phyloP scores from a whole-genome alignment of 257 asterid species.

The Rehmannia glutinosa region DNA sequence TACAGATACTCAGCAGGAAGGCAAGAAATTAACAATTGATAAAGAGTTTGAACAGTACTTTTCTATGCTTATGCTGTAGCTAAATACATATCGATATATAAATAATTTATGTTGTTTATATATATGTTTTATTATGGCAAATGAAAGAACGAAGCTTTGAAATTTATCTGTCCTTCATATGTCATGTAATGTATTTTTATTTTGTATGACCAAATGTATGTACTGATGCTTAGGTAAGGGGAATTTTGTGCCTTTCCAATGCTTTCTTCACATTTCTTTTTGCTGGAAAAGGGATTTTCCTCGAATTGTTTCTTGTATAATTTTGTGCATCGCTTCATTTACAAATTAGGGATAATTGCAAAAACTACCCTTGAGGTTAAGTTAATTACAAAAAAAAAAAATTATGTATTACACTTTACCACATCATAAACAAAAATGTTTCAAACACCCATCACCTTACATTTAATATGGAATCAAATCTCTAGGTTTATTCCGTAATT shows the following conservation, averaged over 20 bases:
- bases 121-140: not conserved
- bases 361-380: too few species aligned
- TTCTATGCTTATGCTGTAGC: constrained; percentile 58
- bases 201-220: not conserved
- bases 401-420: too few species aligned
- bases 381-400: too few species aligned
- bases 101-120: too few species aligned
- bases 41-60: constrained; percentile 79
- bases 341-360: too few species aligned
- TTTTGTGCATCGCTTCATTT: not conserved
- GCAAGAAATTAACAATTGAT: constrained; percentile 61
- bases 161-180: not conserved
- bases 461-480: too few species aligned
- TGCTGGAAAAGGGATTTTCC: not conserved
- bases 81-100: not conserved
- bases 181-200: not conserved
- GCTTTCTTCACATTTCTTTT: not conserved
- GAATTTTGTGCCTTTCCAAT: not conserved
- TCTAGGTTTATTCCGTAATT: too few species aligned
- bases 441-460: too few species aligned
- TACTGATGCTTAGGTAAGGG: not conserved
- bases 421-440: too few species aligned
- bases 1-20: constrained; percentile 49
- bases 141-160: not conserved
- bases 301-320: not conserved